Conservation (phyloP, 805 yeast species). For the Candida namnaoensis region DNA sequence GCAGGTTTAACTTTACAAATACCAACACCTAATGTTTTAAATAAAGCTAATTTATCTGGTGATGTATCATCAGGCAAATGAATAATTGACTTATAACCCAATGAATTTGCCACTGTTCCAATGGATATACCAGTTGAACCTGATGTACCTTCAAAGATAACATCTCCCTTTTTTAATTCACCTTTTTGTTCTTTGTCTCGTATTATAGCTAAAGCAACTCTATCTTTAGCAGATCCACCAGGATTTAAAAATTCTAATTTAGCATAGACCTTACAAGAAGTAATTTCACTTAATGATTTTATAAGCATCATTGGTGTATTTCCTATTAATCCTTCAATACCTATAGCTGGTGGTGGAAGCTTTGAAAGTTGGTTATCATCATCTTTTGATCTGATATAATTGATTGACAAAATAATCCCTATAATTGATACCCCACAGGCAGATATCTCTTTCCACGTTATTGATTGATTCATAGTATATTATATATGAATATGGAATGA, state of each 20-base stretch:
- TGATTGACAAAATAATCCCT: conserved; percentile 6
- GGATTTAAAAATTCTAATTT: conserved; percentile 83
- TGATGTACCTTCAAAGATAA: conserved; percentile 89
- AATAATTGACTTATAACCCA: conserved; percentile 89
- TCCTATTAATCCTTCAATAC: conserved; percentile 77
- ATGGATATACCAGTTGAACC: conserved; percentile 96
- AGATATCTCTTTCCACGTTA: conserved; percentile 16
- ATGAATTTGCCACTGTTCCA: conserved; percentile 80
- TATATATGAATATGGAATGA: no score
- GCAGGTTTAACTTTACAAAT: conserved; percentile 90
- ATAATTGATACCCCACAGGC: conserved; percentile 14
- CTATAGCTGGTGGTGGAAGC: conserved; percentile 30
- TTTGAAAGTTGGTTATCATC: conserved; percentile 4
- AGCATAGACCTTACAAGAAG: conserved; percentile 82
- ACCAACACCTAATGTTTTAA: conserved; percentile 70
- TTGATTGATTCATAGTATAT: no score
- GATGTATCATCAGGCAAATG: conserved; percentile 93
- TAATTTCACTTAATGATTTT: conserved; percentile 56
- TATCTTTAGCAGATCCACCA: conserved; percentile 92
- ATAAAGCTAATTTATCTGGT: conserved; percentile 65
- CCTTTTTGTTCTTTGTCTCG: conserved; percentile 58
- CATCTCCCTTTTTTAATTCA: conserved; percentile 49
- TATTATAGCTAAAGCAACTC: conserved; percentile 85
- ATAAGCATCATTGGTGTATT: conserved; percentile 80
- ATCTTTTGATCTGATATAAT: not conserved